Evolutionary conservation across 495 filamentous ascomycete species (phyloP), one percentile per base, ranked within the genome.

Genomic region (Daldinia vernicosa): DNA sequence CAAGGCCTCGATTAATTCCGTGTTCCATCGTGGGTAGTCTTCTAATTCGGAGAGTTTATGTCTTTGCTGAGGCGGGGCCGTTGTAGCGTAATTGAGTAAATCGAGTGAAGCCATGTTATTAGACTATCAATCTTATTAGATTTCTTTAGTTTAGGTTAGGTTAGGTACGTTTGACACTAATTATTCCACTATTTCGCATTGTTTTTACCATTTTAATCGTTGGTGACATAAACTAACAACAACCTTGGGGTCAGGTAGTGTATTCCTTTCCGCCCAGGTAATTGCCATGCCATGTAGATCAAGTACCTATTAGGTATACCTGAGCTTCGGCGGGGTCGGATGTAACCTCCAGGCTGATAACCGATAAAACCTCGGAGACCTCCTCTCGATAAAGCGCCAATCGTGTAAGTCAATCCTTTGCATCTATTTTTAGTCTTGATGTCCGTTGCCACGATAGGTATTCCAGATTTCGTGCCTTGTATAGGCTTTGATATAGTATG

Each of bases 1-100:
- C 11, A 73, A n/a, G 6, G 56, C 57, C 51, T 73, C 70, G 14
- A 73, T 62, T 12, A 73, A 45, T 57, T 73, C 66, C 2, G 61
- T 19, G 35, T 73, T 73, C 70, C 70, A 73, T 26, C 43, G 51
- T 24, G 55, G 40, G 30, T 68, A 73, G 19, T 73, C 70, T 8
- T 55, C 55, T 4, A 61, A 50, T 9, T 33, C 30, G 14, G 37
- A 32, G 35, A 72, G 65, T 22, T 57, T 65, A 26, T 69, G 37
- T 14, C 59, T 60, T 33, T 60, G 54, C 22, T 60, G 54, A 50
- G 33, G 62, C 40, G 28, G 55, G 54, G 45, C 30, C n/a, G 30
- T 15, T 22, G 0, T n/a, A 7, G 22, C 1, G 28, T 28, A 15
- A 4, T 50, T 60, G 43, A 33, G 45, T 24, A 64, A 15, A 4